Conservation (phyloP, 441 rosid genomes). For the Euphorbia schlechtendalii region DNA sequence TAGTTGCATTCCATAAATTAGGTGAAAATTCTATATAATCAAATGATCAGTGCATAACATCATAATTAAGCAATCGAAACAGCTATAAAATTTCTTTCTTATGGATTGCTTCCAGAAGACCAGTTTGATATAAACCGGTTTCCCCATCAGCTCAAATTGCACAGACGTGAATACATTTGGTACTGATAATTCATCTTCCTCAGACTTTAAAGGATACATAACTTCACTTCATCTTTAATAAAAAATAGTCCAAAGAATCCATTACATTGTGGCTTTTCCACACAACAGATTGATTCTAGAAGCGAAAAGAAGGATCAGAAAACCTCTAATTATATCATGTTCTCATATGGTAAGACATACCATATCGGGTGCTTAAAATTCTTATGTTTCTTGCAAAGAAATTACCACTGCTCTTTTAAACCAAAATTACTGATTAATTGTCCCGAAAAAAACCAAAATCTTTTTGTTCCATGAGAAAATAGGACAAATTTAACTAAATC, state of each 20-base stretch:
- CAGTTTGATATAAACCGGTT: neutral
- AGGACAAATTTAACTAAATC: neutral
- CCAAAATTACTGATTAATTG: neutral
- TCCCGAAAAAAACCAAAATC: neutral
- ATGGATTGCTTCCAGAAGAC: neutral
- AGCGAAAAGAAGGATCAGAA: neutral
- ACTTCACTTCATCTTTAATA: neutral
- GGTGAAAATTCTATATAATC: neutral
- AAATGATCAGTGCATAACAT: neutral
- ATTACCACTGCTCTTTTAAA: neutral
- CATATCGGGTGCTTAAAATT: neutral
- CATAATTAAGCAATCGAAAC: neutral
- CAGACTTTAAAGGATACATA: neutral
- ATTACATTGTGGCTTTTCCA: too few species aligned
- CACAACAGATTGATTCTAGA: neutral
- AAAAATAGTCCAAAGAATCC: neutral
- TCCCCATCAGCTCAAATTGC: neutral
- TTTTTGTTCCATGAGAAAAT: neutral
- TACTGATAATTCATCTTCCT: neutral
- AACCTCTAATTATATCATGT: neutral
- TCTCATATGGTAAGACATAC: neutral
- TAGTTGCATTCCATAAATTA: neutral
- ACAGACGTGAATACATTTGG: neutral
- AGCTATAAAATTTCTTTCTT: neutral
- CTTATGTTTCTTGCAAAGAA: neutral